These are phyloP conservation scores for Podaxis sp. DNA, from an alignment of 768 basidiomycete species.

Conservation along the genomic window DNA sequence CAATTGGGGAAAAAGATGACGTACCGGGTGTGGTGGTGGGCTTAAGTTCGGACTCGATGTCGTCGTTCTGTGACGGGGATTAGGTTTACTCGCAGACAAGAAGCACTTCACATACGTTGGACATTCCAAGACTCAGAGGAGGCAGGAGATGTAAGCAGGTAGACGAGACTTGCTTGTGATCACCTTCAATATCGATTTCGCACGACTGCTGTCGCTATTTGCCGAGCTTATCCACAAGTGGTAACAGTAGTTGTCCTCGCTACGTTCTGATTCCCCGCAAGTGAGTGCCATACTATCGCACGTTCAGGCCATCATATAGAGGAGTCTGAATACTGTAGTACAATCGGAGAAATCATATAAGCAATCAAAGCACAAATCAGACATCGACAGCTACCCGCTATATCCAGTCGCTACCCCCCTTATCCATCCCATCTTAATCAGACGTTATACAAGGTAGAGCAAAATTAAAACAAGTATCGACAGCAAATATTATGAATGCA, in stretches of 20 bases:
- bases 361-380: constrained; percentile 18
- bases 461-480: constrained; percentile 10
- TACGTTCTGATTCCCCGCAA: background rate
- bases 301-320: background rate
- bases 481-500: constrained; percentile 14
- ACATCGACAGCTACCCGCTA: background rate
- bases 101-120: constrained; percentile 40
- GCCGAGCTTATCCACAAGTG: constrained; percentile 28
- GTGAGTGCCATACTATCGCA: background rate
- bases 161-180: constrained; percentile 9
- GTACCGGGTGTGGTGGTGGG: constrained; percentile 67
- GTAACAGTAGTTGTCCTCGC: background rate
- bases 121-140: constrained; percentile 41
- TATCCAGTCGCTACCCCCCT: background rate
- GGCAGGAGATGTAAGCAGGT: constrained; percentile 17
- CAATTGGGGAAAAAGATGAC: background rate
- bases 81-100: constrained; percentile 2
- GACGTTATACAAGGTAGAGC: constrained; percentile 3
- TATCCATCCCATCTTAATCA: constrained; percentile 11
- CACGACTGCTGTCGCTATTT: constrained; percentile 55
- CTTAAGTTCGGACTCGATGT: constrained; percentile 55
- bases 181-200: constrained; percentile 60
- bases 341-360: constrained; percentile 16
- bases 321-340: constrained; percentile 8
- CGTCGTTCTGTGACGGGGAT: constrained; percentile 44